A percentile compares a stretch with the other conserved stretches of the same genome.
phyloP scores from a whole-genome alignment of 2,329 filamentous ascomycete genomes.

The Alternaria panax region DNA sequence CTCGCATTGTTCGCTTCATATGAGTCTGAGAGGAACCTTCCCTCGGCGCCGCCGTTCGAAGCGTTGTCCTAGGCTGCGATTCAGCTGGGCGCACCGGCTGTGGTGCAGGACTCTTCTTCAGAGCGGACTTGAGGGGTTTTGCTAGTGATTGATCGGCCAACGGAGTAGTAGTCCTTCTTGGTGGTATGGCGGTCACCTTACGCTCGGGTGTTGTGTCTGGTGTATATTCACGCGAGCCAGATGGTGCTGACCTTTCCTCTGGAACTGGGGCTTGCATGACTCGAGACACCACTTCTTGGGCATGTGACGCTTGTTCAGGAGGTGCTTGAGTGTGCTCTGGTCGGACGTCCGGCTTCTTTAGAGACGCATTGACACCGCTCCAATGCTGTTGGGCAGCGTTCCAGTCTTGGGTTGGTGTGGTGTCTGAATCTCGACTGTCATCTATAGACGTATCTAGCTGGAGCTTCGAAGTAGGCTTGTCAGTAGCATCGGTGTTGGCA shows the following conservation, averaged over 20 bases:
- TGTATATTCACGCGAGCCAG: conserved; percentile 7
- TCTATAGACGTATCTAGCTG: conserved; percentile 17
- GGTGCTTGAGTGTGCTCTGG: conserved; percentile 10
- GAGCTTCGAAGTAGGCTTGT: conserved; percentile 21
- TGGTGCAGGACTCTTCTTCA: conserved; percentile 50
- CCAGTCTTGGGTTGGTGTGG: conserved; percentile 63
- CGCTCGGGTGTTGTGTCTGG: conserved; percentile 7
- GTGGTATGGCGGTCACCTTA: conserved; percentile 8
- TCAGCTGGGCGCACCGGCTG: conserved; percentile 24
- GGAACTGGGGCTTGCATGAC: conserved; percentile 23
- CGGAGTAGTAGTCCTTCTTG: conserved; percentile 9
- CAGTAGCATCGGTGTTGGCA: conserved; percentile 27
- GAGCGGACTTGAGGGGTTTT: conserved; percentile 50
- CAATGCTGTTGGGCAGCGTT: conserved; percentile 73
- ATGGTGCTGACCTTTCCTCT: conserved; percentile 9
- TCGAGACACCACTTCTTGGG: conserved; percentile 11
- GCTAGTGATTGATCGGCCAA: conserved; percentile 27
- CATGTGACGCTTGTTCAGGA: conserved; percentile 1
- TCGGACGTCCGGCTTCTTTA: conserved; percentile 53
- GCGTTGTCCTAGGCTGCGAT: conserved; percentile 15
- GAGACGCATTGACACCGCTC: conserved; percentile 69
- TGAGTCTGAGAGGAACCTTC: conserved; percentile 29
- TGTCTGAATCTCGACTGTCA: conserved; percentile 13
- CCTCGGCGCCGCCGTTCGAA: conserved; percentile 13
- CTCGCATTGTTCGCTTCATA: conserved; percentile 49